Conservation (phyloP, 495 filamentous ascomycete species). For the Hypoxylon lienhwacheense region DNA sequence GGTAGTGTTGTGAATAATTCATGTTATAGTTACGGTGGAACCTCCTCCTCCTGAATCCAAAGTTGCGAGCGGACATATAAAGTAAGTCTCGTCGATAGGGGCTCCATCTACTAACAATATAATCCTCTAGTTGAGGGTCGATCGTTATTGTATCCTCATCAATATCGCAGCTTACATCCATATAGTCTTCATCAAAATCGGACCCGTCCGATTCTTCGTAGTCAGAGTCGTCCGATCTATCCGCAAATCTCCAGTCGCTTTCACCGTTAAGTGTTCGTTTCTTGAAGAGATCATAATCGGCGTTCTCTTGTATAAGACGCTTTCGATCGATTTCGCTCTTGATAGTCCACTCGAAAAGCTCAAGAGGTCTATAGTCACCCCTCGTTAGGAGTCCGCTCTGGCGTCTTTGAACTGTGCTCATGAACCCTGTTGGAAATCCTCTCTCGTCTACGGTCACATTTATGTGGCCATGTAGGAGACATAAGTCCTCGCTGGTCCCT, state of each 20-base stretch:
- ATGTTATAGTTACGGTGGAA: too few relatives aligned
- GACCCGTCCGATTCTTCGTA: background rate
- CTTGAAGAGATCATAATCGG: conserved; percentile 22
- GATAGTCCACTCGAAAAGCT: conserved; percentile 16
- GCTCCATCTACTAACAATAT: conserved; percentile 13
- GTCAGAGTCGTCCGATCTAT: background rate
- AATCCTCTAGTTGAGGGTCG: conserved; percentile 5
- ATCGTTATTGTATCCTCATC: background rate
- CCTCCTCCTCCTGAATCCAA: conserved; percentile 9
- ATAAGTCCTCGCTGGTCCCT: conserved; percentile 16
- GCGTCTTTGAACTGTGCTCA: conserved; percentile 3
- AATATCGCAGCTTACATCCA: background rate
- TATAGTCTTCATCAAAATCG: background rate
- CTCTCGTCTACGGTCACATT: conserved; percentile 13
- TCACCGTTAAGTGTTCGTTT: background rate
- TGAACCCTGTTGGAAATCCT: conserved; percentile 17
- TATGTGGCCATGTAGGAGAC: conserved; percentile 11
- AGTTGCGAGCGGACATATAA: conserved; percentile 2
- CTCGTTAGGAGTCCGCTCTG: conserved; percentile 7
- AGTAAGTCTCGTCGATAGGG: background rate
- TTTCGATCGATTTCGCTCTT: background rate
- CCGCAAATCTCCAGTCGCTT: conserved; percentile 12
- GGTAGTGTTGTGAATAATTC: too few relatives aligned
- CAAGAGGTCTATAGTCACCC: conserved; percentile 9
- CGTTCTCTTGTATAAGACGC: background rate